phyloP scores from a whole-genome alignment of 257 asterid genomes.

The Galeopsis tetrahit region DNA sequence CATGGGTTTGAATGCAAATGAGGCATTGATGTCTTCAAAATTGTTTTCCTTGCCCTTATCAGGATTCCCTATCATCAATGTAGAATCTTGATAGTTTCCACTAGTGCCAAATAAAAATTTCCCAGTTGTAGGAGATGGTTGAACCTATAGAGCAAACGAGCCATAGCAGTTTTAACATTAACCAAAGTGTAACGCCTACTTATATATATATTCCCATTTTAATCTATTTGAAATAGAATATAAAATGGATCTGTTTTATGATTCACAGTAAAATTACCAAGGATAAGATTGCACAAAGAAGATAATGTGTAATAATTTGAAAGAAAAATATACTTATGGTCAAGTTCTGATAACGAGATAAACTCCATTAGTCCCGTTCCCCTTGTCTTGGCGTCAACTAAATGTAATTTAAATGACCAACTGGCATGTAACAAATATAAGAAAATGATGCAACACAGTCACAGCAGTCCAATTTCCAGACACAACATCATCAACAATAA shows the following conservation, averaged over 20 bases:
- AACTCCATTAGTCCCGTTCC: not conserved
- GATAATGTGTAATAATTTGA: not conserved
- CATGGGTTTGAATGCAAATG: slow-evolving; percentile 67
- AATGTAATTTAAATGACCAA: not conserved
- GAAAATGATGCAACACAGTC: not conserved
- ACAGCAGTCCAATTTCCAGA: not conserved
- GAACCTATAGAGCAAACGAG: slow-evolving; percentile 37
- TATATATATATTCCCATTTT: too few relatives aligned
- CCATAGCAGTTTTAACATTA: not conserved
- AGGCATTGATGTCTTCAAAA: slow-evolving; percentile 52
- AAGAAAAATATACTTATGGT: not conserved
- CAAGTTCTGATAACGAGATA: not conserved
- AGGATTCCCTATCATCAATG: slow-evolving; percentile 38
- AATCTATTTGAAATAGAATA: too few relatives aligned
- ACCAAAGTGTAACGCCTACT: too few relatives aligned
- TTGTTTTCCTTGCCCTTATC: slow-evolving; percentile 57
- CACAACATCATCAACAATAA: not conserved
- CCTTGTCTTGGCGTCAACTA: not conserved
- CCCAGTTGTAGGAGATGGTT: slow-evolving; percentile 85
- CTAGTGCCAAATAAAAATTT: slow-evolving; percentile 47
- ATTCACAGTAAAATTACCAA: not conserved
- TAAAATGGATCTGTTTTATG: not conserved
- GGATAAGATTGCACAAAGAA: not conserved
- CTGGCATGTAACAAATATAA: not conserved
- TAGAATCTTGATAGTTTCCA: slow-evolving; percentile 44